Base-by-base conservation (phyloP, 805 yeast species). In the Ogataea nitratoaversa region DNA sequence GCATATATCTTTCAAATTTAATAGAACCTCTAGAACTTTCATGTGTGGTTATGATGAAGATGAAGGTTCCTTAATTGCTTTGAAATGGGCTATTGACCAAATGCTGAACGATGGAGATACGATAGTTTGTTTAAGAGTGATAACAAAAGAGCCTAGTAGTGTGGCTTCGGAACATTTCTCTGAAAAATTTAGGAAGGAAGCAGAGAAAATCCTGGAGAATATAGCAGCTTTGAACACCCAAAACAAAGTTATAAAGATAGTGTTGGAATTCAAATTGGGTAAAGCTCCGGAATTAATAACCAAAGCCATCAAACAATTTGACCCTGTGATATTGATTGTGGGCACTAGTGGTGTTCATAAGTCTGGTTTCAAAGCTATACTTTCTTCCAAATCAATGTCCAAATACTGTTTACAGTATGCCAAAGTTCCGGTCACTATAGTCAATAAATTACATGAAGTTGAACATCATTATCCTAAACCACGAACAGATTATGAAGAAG, bases 401-500 rank as follows among this genome's bases (percentile, higher is more conserved):
- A 72, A 72, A 44, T 67, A 68, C 44, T 72, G 71, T 48, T 50
- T 73, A n/a, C 71, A 70, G 42, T 67, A 65, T 39, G 67, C 74
- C 7, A 63, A 63, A 2, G 61, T 73, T 6, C 78, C 78, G 0
- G 74, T 71, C 2, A 56, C 70, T 29, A 71, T 72, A 3, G 71
- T 72, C 23, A 65, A 67, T 25, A 73, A 73, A 9, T 47, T 51
- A 22, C 61, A 60, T 36, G 35, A 37, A 18, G 2, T 30, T n/a
- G 33, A 20, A 16, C n/a, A 22, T 7, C 18, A 36, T 24, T 13
- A 36, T 13, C 25, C 11, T 11, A 37, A 31, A 19, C 14, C 27
- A n/a, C n/a, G 14, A n/a, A 12, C 27, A 8, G 24, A 5, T 8
- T 2, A 28, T 4, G 32, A 30, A n/a, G 24, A 24, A 7, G 13